Evolutionary conservation across 2,329 filamentous ascomycete species (phyloP).

Genomic region (Cryphonectria carpinicola): DNA sequence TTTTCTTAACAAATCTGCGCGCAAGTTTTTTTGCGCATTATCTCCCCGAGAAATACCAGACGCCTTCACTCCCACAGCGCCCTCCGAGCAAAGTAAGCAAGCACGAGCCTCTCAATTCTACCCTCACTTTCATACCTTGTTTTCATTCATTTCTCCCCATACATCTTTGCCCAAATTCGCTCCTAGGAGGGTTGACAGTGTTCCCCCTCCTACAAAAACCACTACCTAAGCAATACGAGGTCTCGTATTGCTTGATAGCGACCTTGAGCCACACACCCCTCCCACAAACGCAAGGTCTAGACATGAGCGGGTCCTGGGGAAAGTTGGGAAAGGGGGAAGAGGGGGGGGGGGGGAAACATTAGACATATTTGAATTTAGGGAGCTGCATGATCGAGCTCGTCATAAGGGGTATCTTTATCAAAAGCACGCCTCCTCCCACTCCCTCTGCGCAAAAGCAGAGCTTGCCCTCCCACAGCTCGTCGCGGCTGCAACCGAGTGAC

Average conservation of each 20-base stretch:
- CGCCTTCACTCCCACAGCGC: too few relatives aligned
- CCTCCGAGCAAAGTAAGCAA: too few relatives aligned
- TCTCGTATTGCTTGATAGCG: neutral
- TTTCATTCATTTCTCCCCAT: too few relatives aligned
- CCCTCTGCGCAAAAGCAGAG: neutral
- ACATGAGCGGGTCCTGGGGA: neutral
- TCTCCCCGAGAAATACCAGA: too few relatives aligned
- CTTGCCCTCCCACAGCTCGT: neutral
- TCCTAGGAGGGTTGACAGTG: too few relatives aligned
- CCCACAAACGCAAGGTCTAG: neutral
- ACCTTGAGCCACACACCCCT: neutral
- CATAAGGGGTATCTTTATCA: constrained; percentile 20
- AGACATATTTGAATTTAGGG: neutral
- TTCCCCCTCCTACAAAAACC: neutral
- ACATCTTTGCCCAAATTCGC: too few relatives aligned
- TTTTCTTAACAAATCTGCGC: too few relatives aligned
- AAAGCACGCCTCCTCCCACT: constrained; percentile 13
- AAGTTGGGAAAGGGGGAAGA: too few relatives aligned
- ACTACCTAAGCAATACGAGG: neutral
- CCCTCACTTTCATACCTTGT: too few relatives aligned
- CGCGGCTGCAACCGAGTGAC: constrained; percentile 5
- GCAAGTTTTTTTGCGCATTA: too few relatives aligned
- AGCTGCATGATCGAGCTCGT: constrained; percentile 17
- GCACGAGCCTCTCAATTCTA: too few relatives aligned
- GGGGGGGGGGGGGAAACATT: neutral